Evolutionary conservation across 352 stramenopile genomes (phyloP).

Genomic region (Nothophytophthora sp.): DNA sequence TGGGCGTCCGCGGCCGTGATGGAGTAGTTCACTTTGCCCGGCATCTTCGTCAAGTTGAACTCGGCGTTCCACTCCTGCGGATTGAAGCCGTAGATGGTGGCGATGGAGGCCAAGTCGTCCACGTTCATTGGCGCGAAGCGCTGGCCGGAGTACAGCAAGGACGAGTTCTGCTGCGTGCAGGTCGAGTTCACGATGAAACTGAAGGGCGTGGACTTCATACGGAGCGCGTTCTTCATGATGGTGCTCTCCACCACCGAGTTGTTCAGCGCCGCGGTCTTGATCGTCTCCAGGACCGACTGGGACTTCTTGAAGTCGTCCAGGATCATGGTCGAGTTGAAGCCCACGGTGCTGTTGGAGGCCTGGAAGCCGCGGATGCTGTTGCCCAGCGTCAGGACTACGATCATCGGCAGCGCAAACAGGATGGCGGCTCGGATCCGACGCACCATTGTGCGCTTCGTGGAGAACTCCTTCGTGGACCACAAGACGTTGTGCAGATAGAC

Average conservation of each 20-base stretch:
- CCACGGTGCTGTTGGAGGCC: slow-evolving; percentile 45
- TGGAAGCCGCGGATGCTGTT: slow-evolving; percentile 56
- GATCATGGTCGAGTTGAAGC: slow-evolving; percentile 47
- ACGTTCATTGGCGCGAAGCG: slow-evolving; percentile 33
- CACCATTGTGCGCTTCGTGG: slow-evolving; percentile 10
- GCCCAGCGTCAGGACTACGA: slow-evolving; percentile 41
- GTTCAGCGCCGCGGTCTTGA: slow-evolving; percentile 11
- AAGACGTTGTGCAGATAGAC: slow-evolving; percentile 56
- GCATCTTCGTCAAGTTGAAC: slow-evolving; percentile 20
- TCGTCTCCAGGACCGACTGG: slow-evolving; percentile 27
- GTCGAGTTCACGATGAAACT: slow-evolving; percentile 29
- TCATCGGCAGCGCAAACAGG: slow-evolving; percentile 39
- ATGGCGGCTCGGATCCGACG: slow-evolving; percentile 15
- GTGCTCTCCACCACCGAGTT: slow-evolving; percentile 35
- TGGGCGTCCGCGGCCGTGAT: slow-evolving; percentile 14
- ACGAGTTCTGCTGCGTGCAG: slow-evolving; percentile 30
- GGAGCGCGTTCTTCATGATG: slow-evolving; percentile 46
- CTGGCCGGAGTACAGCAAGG: slow-evolving; percentile 14
- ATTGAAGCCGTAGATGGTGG: slow-evolving; percentile 47
- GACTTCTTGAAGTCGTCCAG: slow-evolving; percentile 42
- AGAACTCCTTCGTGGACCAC: slow-evolving; percentile 24
- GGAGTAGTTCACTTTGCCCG: slow-evolving; percentile 12
- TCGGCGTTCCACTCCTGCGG: slow-evolving; percentile 55
- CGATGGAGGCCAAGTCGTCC: slow-evolving; percentile 41
- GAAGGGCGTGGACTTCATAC: slow-evolving; percentile 28